A percentile compares a stretch with the other conserved stretches of the same genome.
These are phyloP conservation scores for Pyracantha coccinea DNA, from an alignment of 331 rosid genomes.

Conservation along the genomic window DNA sequence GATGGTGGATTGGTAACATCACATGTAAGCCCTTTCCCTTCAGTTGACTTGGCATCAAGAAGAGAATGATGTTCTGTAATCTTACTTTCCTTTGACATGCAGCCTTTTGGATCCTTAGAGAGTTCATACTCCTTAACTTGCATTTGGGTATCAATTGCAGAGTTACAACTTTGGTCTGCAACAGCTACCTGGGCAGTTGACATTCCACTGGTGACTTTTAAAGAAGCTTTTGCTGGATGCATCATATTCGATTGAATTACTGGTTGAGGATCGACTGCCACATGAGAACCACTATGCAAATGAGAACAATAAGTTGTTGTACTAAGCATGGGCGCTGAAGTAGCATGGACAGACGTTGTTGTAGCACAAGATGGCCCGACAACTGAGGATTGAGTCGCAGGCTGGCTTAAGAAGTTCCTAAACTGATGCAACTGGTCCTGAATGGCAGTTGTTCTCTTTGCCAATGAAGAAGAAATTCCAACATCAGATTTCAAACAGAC, in stretches of 20 bases:
- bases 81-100: conserved; percentile 12
- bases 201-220: conserved; percentile 30
- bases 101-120: conserved; percentile 21
- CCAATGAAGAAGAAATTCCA: conserved; percentile 42
- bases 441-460: conserved; percentile 45
- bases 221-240: conserved; percentile 23
- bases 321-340: conserved; percentile 77
- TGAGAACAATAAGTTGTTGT: conserved; percentile 51
- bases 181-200: conserved; percentile 26
- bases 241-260: conserved; percentile 20
- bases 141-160: conserved; percentile 15
- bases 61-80: conserved; percentile 19
- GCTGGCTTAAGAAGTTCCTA: conserved; percentile 57
- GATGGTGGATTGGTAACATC: conserved; percentile 33
- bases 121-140: conserved; percentile 20
- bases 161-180: conserved; percentile 28
- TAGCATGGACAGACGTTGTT: conserved; percentile 69
- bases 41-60: conserved; percentile 27
- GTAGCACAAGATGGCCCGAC: conserved; percentile 72
- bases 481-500: conserved; percentile 37
- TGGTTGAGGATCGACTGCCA: conserved; percentile 31
- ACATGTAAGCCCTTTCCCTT: conserved; percentile 29
- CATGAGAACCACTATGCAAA: conserved; percentile 26
- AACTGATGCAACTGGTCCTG: conserved; percentile 72
- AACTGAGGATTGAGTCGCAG: conserved; percentile 60